A percentile compares a stretch with the other conserved stretches of the same genome.
phyloP scores from a whole-genome alignment of 164 flowering plant species.

The Nymphaea colorata region DNA sequence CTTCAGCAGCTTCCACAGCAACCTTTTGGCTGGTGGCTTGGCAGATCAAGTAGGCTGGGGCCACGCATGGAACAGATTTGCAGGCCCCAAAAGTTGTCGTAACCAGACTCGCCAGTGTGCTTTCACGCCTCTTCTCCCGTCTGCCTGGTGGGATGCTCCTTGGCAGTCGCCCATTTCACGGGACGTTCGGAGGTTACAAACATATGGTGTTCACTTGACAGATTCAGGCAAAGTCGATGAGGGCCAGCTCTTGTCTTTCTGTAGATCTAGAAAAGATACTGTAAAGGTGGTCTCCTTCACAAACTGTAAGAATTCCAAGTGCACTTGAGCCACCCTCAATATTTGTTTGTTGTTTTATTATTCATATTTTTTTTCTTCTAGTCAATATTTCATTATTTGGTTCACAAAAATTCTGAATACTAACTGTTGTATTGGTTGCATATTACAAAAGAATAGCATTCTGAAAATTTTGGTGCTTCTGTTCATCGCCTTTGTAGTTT shows the following conservation, averaged over 20 bases:
- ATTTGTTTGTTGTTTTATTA: neutral
- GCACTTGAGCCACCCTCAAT: conserved; percentile 3
- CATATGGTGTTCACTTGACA: conserved; percentile 56
- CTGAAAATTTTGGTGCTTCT: too few species aligned
- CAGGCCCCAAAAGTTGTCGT: conserved; percentile 81
- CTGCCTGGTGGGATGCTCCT: conserved; percentile 94
- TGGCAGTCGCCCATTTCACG: conserved; percentile 90
- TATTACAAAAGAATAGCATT: too few species aligned
- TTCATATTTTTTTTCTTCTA: neutral
- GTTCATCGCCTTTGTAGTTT: too few species aligned
- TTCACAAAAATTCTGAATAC: too few species aligned
- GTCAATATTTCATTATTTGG: neutral
- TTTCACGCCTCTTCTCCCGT: conserved; percentile 73
- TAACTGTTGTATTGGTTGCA: too few species aligned
- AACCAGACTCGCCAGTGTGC: conserved; percentile 74
- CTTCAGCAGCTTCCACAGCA: conserved; percentile 88
- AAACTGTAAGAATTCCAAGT: conserved; percentile 10
- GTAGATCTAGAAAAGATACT: conserved; percentile 32
- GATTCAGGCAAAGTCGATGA: conserved; percentile 50
- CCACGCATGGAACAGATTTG: conserved; percentile 92
- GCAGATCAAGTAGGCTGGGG: conserved; percentile 86
- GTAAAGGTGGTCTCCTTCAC: conserved; percentile 25
- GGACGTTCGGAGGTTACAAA: conserved; percentile 48
- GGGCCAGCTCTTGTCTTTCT: conserved; percentile 38
- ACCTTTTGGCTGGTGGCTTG: conserved; percentile 57